Evolutionary conservation across 768 basidiomycete species (phyloP).

Genomic region (Albatrellus ellisii): DNA sequence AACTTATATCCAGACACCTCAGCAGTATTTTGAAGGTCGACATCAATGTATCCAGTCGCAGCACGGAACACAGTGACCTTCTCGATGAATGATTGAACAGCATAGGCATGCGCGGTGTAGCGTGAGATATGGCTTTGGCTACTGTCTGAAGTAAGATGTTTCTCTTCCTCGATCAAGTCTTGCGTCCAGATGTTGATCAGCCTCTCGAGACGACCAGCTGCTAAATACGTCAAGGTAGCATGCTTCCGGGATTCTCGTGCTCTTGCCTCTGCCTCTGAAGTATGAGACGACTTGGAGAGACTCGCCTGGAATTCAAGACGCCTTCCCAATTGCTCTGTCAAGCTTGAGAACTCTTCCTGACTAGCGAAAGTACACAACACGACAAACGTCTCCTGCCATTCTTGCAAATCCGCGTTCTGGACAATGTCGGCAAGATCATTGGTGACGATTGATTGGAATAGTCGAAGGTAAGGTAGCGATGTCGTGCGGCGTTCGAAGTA

Average conservation of each 20-base stretch:
- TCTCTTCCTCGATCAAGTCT: constrained; percentile 82
- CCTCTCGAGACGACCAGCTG: constrained; percentile 78
- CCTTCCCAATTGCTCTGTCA: constrained; percentile 86
- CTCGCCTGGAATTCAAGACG: constrained; percentile 80
- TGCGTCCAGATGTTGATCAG: constrained; percentile 87
- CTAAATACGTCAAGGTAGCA: constrained; percentile 88
- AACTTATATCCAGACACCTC: constrained; percentile 63
- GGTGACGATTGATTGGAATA: constrained; percentile 90
- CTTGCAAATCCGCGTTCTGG: constrained; percentile 86
- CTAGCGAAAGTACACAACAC: constrained; percentile 90
- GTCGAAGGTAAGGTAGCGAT: constrained; percentile 73
- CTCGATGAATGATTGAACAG: constrained; percentile 89
- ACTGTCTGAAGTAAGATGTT: constrained; percentile 27
- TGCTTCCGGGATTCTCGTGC: constrained; percentile 51
- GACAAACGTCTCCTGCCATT: constrained; percentile 96
- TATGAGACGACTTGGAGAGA: constrained; percentile 37
- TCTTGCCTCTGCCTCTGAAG: constrained; percentile 24
- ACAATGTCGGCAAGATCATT: constrained; percentile 90
- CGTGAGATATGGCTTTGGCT: constrained; percentile 33
- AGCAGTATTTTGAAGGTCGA: constrained; percentile 45
- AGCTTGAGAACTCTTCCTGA: constrained; percentile 70
- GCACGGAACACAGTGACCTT: constrained; percentile 91
- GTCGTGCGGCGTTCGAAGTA: constrained; percentile 82
- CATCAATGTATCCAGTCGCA: constrained; percentile 70
- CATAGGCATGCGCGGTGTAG: constrained; percentile 73